Base-by-base conservation (phyloP, 768 basidiomycete genomes). In the Serpula lacrymans region DNA sequence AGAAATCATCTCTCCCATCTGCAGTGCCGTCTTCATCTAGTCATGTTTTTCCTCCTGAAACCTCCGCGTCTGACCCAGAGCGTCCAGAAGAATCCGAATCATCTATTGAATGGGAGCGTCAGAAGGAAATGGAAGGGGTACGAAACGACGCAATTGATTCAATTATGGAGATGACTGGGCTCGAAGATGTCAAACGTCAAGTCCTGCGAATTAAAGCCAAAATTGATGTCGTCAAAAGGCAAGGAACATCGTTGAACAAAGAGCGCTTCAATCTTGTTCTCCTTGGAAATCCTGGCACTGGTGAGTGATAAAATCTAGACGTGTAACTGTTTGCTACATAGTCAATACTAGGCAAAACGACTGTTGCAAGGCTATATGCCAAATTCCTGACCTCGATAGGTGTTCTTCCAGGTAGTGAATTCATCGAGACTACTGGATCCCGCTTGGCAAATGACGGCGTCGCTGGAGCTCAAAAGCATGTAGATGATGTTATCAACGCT, bases 281-380 rank as follows among this genome's bases (percentile, higher is more conserved):
- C 10, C 71, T 83, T 0, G 84, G 84, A 11, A 87, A 87, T 50
- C 84, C 84, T 3, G 84, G 84, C 7, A 87, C 84, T 56, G 84
- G 84, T 84, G 42, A 21, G 67, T 46, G 23, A 6, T 3, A 22
- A 44, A 6, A 42, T 32, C 13, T 25, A 2, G 34, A 28, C 3
- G 3, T 11, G 14, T 9, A 28, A 14, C 20, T 9, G 20, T 34
- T 16, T 18, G 13, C 39, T 25, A 28, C 37, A 50, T 7, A 2
- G 22, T 6, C 4, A 8, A 3, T 26, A 35, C 32, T 16, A 84
- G 83, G 82, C 9, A 84, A 84, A 65, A 85, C 83, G 0, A 85
- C 84, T 0, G 69, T 86, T 5, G 84, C 82, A 1, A 62, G 82
- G 13, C 63, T 70, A 24, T 86, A 83, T 48, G 79, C 78, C 2